A percentile compares a stretch with the other conserved stretches of the same genome.
Conservation (phyloP, 2,329 filamentous ascomycete genomes). For the Thielaviopsis populi region DNA sequence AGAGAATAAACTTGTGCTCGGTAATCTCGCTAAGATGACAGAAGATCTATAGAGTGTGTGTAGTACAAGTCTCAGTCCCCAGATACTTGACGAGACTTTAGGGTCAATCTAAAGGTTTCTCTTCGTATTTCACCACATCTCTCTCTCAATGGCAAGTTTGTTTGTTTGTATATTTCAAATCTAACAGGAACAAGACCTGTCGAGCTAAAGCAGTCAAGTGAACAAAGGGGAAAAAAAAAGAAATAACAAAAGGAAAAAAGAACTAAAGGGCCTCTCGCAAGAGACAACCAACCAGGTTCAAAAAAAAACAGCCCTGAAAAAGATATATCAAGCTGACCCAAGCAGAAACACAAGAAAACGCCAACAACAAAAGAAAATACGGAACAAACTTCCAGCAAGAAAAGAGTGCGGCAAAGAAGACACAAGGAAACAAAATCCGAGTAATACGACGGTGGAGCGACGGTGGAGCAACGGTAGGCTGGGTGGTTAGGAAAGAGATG, state of each 20-base stretch:
- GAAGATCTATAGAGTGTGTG: not conserved
- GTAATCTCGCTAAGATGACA: not conserved
- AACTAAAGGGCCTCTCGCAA: not conserved
- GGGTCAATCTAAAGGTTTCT: not conserved
- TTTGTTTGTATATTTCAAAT: not conserved
- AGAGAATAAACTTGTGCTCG: conserved; percentile 4
- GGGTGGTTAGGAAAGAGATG: not conserved
- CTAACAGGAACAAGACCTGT: not conserved
- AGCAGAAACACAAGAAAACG: not conserved
- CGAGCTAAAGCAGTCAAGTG: not conserved
- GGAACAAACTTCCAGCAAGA: not conserved
- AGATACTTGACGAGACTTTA: not conserved
- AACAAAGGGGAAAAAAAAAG: not conserved
- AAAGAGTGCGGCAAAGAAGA: not conserved
- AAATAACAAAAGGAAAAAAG: not conserved
- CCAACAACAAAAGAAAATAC: conserved; percentile 2
- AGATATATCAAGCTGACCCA: not conserved
- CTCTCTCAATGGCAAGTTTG: not conserved
- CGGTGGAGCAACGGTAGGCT: not conserved
- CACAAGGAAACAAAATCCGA: not conserved
- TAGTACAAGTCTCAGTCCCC: not conserved
- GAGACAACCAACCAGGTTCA: not conserved
- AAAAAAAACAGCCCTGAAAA: not conserved
- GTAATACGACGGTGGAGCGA: not conserved
- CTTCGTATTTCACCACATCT: no score